Base-by-base conservation (phyloP, 805 yeast genomes). In the Metschnikowia reukaufii region DNA sequence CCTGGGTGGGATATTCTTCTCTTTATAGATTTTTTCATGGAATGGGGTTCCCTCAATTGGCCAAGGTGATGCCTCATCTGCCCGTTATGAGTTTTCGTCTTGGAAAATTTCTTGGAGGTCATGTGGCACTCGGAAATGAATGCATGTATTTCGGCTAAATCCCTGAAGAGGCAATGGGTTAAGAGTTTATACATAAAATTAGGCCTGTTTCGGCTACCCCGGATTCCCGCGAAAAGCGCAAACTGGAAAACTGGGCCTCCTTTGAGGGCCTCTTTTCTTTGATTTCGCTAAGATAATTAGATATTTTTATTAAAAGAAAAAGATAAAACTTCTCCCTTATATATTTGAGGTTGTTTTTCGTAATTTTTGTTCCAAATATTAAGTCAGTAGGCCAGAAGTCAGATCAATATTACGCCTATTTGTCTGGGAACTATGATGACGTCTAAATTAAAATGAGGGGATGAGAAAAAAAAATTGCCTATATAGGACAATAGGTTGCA, bases 401-500 rank as follows among this genome's bases (percentile, higher is more conserved):
- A n/a, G n/a, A n/a, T n/a, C n/a, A n/a, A n/a, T n/a, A n/a, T n/a
- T n/a, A n/a, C n/a, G n/a, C n/a, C n/a, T n/a, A n/a, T n/a, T n/a
- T n/a, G n/a, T 23, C 27, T 23, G 27, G 27, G 27, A 23, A 23
- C 58, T 54, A 50, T 51, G 51, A 47, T 39, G 41, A 18, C 46
- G 44, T 33, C 6, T 18, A 17, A 39, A 23, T 38, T 29, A 13
- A 23, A 30, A 31, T 20, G 42, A 23, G 47, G 47, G 42, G 42
- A 16, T 4, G n/a, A n/a, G n/a, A 2, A 12, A 15, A 3, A 23
- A 23, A 33, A 38, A 37, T 37, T 44, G 33, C 47, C 42, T 32
- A 21, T 23, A 23, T 33, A 38, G 42, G 47, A 30, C 47, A 44
- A 37, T 25, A 25, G 30, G 19, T 27, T 33, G 39, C 44, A 20